Evolutionary conservation across 2,329 filamentous ascomycete genomes (phyloP).

Genomic region (Fusarium nurragi): DNA sequence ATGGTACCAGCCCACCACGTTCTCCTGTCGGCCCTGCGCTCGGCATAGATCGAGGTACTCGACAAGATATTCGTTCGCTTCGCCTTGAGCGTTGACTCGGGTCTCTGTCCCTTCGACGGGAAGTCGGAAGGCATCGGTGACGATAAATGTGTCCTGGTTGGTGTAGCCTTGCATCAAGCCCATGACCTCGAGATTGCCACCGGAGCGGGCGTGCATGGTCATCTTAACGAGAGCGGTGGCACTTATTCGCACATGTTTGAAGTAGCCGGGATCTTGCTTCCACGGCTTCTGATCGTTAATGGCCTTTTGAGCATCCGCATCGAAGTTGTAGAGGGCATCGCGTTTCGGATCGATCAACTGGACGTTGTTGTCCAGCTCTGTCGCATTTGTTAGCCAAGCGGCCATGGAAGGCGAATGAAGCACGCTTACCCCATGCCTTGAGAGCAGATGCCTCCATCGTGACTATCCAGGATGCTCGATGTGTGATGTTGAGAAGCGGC

Average conservation of each 20-base stretch:
- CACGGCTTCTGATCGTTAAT: slow-evolving; percentile 76
- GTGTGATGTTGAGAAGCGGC: slow-evolving; percentile 18
- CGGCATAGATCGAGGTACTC: slow-evolving; percentile 81
- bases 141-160: slow-evolving; percentile 82
- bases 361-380: slow-evolving; percentile 89
- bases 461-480: slow-evolving; percentile 24
- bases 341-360: slow-evolving; percentile 84
- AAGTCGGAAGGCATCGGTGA: slow-evolving; percentile 92
- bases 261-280: slow-evolving; percentile 82
- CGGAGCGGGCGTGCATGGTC: slow-evolving; percentile 98
- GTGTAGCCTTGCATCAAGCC: slow-evolving; percentile 98
- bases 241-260: slow-evolving; percentile 92
- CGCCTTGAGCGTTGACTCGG: slow-evolving; percentile 92
- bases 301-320: slow-evolving; percentile 72
- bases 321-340: slow-evolving; percentile 91
- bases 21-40: slow-evolving; percentile 82
- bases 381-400: slow-evolving; percentile 21
- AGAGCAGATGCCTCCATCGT: slow-evolving; percentile 47
- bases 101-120: slow-evolving; percentile 99
- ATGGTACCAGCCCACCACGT: slow-evolving; percentile 98
- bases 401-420: background rate
- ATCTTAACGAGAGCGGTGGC: slow-evolving; percentile 96
- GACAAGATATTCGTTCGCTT: slow-evolving; percentile 97
- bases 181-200: slow-evolving; percentile 94
- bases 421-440: slow-evolving; percentile 45